These are phyloP conservation scores for Talaromyces islandicus DNA, from an alignment of 2,329 filamentous ascomycete genomes.

Conservation along the genomic window DNA sequence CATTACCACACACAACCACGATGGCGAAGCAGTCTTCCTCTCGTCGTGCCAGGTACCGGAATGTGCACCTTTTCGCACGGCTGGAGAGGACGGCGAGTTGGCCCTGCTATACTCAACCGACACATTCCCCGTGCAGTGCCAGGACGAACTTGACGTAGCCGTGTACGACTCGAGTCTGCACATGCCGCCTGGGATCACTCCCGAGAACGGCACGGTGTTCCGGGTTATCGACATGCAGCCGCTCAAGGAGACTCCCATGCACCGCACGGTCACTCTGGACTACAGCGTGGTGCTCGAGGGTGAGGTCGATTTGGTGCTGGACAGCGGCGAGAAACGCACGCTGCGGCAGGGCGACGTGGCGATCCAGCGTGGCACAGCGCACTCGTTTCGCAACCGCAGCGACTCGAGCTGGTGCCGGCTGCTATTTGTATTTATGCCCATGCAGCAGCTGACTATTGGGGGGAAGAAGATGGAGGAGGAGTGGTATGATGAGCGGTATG, in stretches of 20 bases:
- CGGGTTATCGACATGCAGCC: slow-evolving; percentile 30
- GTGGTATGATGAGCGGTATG: slow-evolving; percentile 22
- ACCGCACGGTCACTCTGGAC: slow-evolving; percentile 32
- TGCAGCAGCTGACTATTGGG: slow-evolving; percentile 32
- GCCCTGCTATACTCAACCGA: slow-evolving; percentile 25
- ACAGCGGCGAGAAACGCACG: slow-evolving; percentile 27
- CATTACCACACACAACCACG: slow-evolving; percentile 33
- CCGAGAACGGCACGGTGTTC: slow-evolving; percentile 25
- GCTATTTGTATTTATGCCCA: slow-evolving; percentile 28
- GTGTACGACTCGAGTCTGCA: slow-evolving; percentile 29
- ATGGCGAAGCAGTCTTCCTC: slow-evolving; percentile 32
- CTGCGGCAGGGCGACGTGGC: slow-evolving; percentile 30
- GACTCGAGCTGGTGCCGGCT: slow-evolving; percentile 22
- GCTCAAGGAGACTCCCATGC: slow-evolving; percentile 27
- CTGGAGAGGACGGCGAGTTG: slow-evolving; percentile 25
- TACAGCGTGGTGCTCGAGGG: slow-evolving; percentile 34
- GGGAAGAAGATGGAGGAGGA: slow-evolving; percentile 49
- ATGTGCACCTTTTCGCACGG: slow-evolving; percentile 23
- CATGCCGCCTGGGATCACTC: slow-evolving; percentile 26
- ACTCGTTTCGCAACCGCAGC: slow-evolving; percentile 24
- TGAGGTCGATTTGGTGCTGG: slow-evolving; percentile 29
- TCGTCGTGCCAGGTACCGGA: slow-evolving; percentile 27
- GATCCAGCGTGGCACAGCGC: slow-evolving; percentile 28
- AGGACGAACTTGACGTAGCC: slow-evolving; percentile 27
- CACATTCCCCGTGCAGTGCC: slow-evolving; percentile 19